Percentiles rank a stretch among this genome's conserved stretches.
Evolutionary conservation across 108 stramenopile species (phyloP).

Genomic region (Asterionellopsis glacialis): DNA sequence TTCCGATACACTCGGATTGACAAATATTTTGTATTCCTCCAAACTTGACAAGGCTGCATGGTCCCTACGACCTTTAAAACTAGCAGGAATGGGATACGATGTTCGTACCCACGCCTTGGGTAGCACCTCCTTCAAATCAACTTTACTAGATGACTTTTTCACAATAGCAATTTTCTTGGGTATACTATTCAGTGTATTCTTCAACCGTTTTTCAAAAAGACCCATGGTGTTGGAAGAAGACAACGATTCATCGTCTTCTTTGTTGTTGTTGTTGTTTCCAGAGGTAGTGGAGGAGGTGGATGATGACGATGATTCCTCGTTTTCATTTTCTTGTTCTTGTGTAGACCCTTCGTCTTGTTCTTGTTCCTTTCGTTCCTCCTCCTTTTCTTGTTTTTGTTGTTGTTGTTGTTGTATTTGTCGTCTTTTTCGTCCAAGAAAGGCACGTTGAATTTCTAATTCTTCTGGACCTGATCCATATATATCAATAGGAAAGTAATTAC

Average conservation of each 20-base stretch:
- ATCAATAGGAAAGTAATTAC: slow-evolving; percentile 67
- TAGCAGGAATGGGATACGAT: slow-evolving; percentile 36
- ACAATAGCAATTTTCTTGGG: too few relatives aligned
- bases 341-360: too few relatives aligned
- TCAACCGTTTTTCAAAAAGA: too few relatives aligned
- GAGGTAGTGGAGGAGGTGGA: not conserved
- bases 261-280: too few relatives aligned
- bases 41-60: slow-evolving; percentile 33
- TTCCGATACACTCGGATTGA: slow-evolving; percentile 75
- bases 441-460: slow-evolving; percentile 51
- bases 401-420: not conserved
- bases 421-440: slow-evolving; percentile 30
- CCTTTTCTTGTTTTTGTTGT: slow-evolving; percentile 4
- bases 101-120: too few relatives aligned
- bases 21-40: slow-evolving; percentile 61
- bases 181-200: too few relatives aligned
- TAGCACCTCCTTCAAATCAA: not conserved
- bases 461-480: slow-evolving; percentile 70
- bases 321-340: not conserved
- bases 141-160: not conserved
- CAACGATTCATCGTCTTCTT: too few relatives aligned
- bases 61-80: slow-evolving; percentile 58
- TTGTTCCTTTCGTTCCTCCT: not conserved
- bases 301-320: not conserved
- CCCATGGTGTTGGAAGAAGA: too few relatives aligned